Base-by-base conservation (phyloP, 257 asterid species). In the Ophiorrhiza pumila region DNA sequence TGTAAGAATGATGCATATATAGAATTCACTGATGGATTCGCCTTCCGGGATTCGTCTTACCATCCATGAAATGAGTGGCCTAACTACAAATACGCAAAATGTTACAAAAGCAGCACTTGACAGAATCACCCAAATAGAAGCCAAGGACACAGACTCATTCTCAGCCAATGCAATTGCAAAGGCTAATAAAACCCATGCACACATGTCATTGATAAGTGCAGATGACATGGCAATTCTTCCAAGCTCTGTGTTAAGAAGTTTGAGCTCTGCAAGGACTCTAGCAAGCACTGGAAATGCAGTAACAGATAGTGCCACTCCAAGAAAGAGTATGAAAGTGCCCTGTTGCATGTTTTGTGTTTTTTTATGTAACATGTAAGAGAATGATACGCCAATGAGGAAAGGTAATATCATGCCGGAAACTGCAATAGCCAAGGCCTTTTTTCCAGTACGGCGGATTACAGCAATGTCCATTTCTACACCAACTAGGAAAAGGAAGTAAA, bases 401-500 rank as follows among this genome's bases (percentile, higher is more conserved):
- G 98, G 99, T 2, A 92, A 49, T 18, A 92, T 57, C 97, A 92
- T 95, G 61, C 99, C 97, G 0, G 91, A 82, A 0, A 83, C 8
- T 0, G 99, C 97, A 29, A 95, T 85, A 6, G 74, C 75, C 1
- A 95, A 18, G 1, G 97, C 95, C 73, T 77, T 77, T 74, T 78
- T 92, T 0, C 98, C 94, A 0, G 92, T 95, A 7, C 91, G 80
- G 52, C 82, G 84, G 22, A 95, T 83, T 18, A 95, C 96, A 2
- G 87, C 88, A 7, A 95, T 78, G 86, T 95, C 99, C 98, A 92
- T 95, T 78, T 95, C 99, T 1, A 95, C 92, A 27, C 99, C 99
- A 2, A 95, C 87, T 22, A 92, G 89, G 73, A 95, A 95, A 0
- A 95, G 91, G 84, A 92, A 95, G 80, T 85, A 90, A 25, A 95